Percentiles rank a stretch among this genome's conserved stretches.
phyloP scores from a whole-genome alignment of 345 rosid species.

The Dimocarpus longan region DNA sequence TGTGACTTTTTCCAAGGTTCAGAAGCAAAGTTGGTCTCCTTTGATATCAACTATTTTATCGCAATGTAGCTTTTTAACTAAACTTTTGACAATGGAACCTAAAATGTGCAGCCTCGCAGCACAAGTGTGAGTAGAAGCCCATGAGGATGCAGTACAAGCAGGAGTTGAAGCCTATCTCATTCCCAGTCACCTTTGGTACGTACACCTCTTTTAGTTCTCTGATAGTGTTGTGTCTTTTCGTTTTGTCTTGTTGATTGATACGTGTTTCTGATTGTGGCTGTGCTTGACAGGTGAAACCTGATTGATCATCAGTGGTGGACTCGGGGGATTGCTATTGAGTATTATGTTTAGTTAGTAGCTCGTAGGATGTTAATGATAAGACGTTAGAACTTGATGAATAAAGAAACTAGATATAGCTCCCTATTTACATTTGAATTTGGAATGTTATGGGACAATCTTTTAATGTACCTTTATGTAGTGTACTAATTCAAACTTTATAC shows the following conservation, averaged over 20 bases:
- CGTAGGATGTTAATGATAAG: not conserved
- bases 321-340: slow-evolving; percentile 3
- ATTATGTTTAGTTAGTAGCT: not conserved
- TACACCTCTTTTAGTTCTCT: not conserved
- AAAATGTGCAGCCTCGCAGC: slow-evolving; percentile 29
- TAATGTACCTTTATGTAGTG: not conserved
- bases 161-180: slow-evolving; percentile 27
- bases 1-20: not conserved
- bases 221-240: not conserved
- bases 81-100: not conserved
- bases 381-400: not conserved
- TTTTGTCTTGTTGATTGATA: not conserved
- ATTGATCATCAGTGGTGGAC: slow-evolving; percentile 30
- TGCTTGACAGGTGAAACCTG: slow-evolving; percentile 53
- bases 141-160: slow-evolving; percentile 17
- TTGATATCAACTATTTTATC: not conserved
- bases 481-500: not conserved
- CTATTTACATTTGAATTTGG: not conserved
- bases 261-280: not conserved
- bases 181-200: slow-evolving; percentile 44
- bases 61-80: not conserved
- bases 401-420: not conserved
- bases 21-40: too few species aligned
- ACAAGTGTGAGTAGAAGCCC: slow-evolving; percentile 30
- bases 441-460: not conserved